Evolutionary conservation across 2,329 filamentous ascomycete genomes (phyloP).

Genomic region (Mollisia scopiformis): DNA sequence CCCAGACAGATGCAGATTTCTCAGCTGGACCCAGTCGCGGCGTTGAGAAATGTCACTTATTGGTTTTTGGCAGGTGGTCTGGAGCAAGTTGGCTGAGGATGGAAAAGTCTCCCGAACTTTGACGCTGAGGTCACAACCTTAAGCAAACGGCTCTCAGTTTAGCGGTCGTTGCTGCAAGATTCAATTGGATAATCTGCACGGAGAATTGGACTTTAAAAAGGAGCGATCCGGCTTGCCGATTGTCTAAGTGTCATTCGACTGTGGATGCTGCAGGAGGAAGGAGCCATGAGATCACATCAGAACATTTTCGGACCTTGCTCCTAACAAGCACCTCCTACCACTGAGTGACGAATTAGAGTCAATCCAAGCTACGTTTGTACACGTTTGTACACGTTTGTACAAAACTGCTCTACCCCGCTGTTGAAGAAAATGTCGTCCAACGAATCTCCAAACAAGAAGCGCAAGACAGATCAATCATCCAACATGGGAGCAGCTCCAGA

Average conservation of each 20-base stretch:
- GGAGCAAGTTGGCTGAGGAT: background rate
- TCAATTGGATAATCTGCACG: background rate
- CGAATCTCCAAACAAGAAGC: conserved; percentile 3
- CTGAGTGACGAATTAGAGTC: too few species aligned
- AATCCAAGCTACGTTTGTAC: too few species aligned
- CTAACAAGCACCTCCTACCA: background rate
- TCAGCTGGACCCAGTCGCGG: background rate
- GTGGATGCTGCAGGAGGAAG: background rate
- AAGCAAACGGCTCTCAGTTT: background rate
- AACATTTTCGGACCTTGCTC: conserved; percentile 7
- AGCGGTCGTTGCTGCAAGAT: background rate
- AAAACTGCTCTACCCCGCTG: background rate
- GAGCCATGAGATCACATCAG: conserved; percentile 12
- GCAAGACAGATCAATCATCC: background rate
- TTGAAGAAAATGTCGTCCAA: background rate
- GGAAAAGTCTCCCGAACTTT: background rate
- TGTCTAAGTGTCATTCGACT: too few species aligned
- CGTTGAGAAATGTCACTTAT: background rate
- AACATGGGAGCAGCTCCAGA: conserved; percentile 48
- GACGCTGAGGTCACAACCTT: background rate
- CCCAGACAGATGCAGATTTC: too few species aligned
- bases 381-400: too few species aligned
- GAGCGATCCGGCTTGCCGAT: too few species aligned
- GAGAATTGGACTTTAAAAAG: too few species aligned
- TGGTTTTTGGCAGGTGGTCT: background rate